Evolutionary conservation across 1,139 yeast genomes (phyloP).

Genomic region (Saccharomyces hybrid): DNA sequence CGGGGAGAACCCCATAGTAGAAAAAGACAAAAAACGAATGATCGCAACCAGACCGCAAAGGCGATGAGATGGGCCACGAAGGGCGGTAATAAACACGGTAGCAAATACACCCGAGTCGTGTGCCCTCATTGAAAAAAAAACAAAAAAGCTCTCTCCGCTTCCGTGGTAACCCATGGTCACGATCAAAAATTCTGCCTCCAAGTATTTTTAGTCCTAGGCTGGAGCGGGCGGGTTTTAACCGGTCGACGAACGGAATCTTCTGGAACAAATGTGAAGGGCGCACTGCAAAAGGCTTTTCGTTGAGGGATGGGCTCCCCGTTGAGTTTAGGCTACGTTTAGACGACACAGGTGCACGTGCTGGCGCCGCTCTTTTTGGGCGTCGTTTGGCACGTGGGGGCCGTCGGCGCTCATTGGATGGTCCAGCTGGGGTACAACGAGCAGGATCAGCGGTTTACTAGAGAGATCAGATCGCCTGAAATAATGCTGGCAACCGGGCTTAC

Average conservation of each 20-base stretch:
- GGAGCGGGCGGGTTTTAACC: not conserved
- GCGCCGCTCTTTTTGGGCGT: not conserved
- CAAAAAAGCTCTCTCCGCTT: not conserved
- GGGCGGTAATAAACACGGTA: not conserved
- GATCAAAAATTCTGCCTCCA: not conserved
- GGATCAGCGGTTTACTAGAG: not conserved
- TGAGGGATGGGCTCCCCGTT: not conserved
- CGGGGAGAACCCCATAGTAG: not conserved
- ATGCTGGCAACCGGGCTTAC: not conserved
- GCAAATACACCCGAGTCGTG: constrained; percentile 1
- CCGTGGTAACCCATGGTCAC: constrained; percentile 1
- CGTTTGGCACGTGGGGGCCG: not conserved
- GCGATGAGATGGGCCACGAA: not conserved
- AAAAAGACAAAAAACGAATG: not conserved
- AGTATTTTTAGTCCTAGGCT: not conserved
- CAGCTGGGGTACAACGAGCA: not conserved
- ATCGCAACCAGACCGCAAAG: not conserved
- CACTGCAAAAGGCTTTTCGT: not conserved
- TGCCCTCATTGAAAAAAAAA: not conserved
- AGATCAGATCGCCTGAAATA: not conserved
- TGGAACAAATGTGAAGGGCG: not conserved
- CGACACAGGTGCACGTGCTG: not conserved
- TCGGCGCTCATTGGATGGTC: not conserved
- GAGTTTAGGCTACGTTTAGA: not conserved
- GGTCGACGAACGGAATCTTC: not conserved